phyloP scores from a whole-genome alignment of 306 rosid species.

The Trifolium subterraneum region DNA sequence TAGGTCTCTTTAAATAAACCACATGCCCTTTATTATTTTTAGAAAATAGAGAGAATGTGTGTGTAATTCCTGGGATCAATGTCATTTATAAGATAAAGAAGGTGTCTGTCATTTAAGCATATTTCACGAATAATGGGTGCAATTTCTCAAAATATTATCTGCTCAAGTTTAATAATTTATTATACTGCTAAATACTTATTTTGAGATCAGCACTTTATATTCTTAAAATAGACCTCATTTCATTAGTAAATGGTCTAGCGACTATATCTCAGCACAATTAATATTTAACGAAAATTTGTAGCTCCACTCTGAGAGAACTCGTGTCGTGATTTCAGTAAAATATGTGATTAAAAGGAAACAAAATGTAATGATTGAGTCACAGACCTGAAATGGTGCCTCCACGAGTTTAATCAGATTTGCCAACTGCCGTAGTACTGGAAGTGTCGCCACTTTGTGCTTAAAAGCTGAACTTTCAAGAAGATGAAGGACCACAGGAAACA shows the following conservation, averaged over 20 bases:
- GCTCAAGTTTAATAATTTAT: not conserved
- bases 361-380: conserved; percentile 39
- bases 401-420: conserved; percentile 73
- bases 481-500: conserved; percentile 94
- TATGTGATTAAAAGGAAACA: conserved; percentile 15
- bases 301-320: conserved; percentile 5
- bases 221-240: conserved; percentile 2
- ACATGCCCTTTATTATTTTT: not conserved
- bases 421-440: conserved; percentile 80
- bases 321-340: not conserved
- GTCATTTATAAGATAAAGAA: not conserved
- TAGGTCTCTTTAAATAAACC: not conserved
- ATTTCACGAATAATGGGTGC: no score
- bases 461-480: conserved; percentile 87
- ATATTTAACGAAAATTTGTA: conserved; percentile 2
- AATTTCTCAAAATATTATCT: no score
- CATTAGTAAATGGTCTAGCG: not conserved
- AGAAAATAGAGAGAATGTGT: not conserved
- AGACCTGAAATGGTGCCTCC: conserved; percentile 92
- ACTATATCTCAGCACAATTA: conserved; percentile 20
- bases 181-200: not conserved
- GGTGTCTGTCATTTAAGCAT: not conserved
- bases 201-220: not conserved
- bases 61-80: not conserved
- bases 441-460: conserved; percentile 77